These are phyloP conservation scores for Fonsecaea pugnacius DNA, from an alignment of 2,329 filamentous ascomycete species.

Conservation along the genomic window DNA sequence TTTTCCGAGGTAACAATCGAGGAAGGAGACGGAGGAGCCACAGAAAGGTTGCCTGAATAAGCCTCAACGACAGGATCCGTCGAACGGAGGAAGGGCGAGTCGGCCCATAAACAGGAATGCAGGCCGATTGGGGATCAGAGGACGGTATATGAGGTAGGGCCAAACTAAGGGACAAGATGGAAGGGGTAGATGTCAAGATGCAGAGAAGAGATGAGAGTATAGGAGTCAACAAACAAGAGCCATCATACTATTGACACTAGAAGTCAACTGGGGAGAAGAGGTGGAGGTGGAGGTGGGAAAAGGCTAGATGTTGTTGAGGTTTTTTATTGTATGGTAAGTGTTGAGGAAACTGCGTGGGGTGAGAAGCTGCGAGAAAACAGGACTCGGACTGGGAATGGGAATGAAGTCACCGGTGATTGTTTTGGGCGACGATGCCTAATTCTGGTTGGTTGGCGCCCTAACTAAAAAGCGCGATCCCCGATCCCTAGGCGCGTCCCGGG, in stretches of 20 bases:
- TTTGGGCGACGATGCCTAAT: not conserved
- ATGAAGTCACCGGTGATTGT: constrained; percentile 3
- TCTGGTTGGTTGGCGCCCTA: not conserved
- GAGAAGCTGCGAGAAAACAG: not conserved
- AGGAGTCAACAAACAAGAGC: not conserved
- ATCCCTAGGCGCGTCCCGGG: not conserved
- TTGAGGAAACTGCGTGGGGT: constrained; percentile 3
- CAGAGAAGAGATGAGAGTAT: not conserved
- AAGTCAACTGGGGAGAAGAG: not conserved
- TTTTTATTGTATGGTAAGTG: not conserved
- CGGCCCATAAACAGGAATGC: constrained; percentile 1
- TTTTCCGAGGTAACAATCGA: not conserved
- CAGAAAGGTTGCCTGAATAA: not conserved
- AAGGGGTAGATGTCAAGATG: not conserved
- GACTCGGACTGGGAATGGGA: not conserved
- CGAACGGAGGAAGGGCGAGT: not conserved
- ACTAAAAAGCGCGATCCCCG: not conserved
- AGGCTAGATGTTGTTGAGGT: constrained; percentile 1
- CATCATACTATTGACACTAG: not conserved
- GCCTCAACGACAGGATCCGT: constrained; percentile 1
- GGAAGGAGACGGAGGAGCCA: not conserved
- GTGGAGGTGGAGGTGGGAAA: not conserved
- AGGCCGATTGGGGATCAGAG: not conserved
- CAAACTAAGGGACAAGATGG: not conserved
- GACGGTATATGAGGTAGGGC: not conserved